Conservation (phyloP, 768 basidiomycete genomes). For the Trametes cinnabarina region DNA sequence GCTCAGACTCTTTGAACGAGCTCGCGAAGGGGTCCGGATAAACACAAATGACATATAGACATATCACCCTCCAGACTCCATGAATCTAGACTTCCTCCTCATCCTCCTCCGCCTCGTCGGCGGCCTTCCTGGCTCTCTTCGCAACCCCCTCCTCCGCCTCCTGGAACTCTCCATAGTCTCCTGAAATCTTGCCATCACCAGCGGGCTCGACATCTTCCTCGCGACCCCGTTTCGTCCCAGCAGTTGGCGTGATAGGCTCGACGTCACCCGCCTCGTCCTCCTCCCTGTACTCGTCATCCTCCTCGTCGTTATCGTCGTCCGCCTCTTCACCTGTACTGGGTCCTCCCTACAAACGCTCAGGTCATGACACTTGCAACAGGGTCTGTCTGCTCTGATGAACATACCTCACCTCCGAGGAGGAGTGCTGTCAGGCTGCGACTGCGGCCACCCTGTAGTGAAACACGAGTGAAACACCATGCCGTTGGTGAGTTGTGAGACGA, state of each 20-base stretch:
- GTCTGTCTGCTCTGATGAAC: neutral
- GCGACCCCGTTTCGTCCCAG: slow-evolving; percentile 21
- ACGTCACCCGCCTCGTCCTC: slow-evolving; percentile 24
- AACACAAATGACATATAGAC: slow-evolving; percentile 11
- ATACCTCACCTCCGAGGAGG: slow-evolving; percentile 23
- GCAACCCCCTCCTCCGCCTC: slow-evolving; percentile 34
- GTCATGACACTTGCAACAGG: neutral
- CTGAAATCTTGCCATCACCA: slow-evolving; percentile 14
- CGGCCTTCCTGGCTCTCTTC: slow-evolving; percentile 31
- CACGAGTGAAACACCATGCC: neutral
- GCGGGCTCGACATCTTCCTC: slow-evolving; percentile 29
- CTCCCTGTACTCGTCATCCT: slow-evolving; percentile 24
- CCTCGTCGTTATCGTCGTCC: slow-evolving; percentile 20
- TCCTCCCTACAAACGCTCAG: neutral
- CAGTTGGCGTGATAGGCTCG: slow-evolving; percentile 18
- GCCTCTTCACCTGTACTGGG: neutral
- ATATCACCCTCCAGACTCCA: neutral
- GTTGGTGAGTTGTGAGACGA: too few species aligned
- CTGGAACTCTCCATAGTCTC: slow-evolving; percentile 30
- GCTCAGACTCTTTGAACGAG: too few species aligned
- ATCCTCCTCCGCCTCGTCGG: slow-evolving; percentile 8
- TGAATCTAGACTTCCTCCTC: slow-evolving; percentile 3
- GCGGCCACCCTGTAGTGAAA: slow-evolving; percentile 15
- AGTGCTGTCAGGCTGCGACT: slow-evolving; percentile 25
- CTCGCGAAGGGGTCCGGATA: neutral